Evolutionary conservation across 371 early-diverging fungal genomes (phyloP).

Genomic region (Actinomortierella ambigua): DNA sequence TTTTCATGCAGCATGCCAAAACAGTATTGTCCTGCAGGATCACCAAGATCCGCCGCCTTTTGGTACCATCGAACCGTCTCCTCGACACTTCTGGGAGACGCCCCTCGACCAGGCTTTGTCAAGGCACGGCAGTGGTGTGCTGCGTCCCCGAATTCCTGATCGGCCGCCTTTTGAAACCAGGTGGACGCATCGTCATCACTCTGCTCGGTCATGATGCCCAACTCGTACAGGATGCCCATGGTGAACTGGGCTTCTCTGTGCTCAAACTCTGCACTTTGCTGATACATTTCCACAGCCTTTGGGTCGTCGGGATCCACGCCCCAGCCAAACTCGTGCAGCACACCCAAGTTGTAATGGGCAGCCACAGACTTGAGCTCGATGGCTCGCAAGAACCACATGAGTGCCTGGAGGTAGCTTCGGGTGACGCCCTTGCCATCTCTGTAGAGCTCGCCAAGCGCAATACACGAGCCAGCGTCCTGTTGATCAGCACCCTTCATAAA

Average conservation of each 20-base stretch:
- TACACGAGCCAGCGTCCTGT: constrained; percentile 88
- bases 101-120: too few species aligned
- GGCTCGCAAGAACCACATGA: constrained; percentile 55
- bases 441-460: constrained; percentile 74
- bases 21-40: constrained; percentile 75
- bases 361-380: constrained; percentile 61
- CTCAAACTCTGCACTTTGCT: too few species aligned
- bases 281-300: constrained; percentile 43
- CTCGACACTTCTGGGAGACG: too few species aligned
- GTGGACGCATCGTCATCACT: too few species aligned
- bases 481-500: constrained; percentile 76
- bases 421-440: constrained; percentile 69
- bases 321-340: constrained; percentile 81
- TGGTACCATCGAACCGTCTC: constrained; percentile 63
- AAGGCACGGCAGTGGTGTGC: too few species aligned
- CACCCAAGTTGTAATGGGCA: constrained; percentile 74
- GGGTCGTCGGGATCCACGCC: constrained; percentile 68
- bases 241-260: too few species aligned
- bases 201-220: too few species aligned
- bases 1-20: constrained; percentile 87
- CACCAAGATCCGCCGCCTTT: constrained; percentile 62
- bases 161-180: too few species aligned
- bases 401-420: constrained; percentile 55
- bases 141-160: too few species aligned
- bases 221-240: too few species aligned